Evolutionary conservation across 345 rosid genomes (phyloP), one percentile per base, ranked within the genome.

Genomic region (Ceriops decandra): DNA sequence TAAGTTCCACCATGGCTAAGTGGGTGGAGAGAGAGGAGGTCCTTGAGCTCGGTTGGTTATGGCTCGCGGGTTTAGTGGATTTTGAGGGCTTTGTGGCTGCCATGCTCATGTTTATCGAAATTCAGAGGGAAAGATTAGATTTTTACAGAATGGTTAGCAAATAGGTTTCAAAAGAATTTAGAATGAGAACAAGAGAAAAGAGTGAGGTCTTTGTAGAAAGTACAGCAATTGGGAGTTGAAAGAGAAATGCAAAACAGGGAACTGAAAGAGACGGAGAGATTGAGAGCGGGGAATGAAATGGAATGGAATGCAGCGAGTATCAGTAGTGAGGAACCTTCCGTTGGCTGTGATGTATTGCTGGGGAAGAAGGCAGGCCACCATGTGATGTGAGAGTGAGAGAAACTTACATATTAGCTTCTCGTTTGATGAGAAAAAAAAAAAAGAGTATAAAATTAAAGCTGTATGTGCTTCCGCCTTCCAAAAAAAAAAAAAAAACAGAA

Each of bases 1-100:
- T 95, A 36, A 83, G 84, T 70, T 95, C 99, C 24, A 95, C 95
- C 98, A 92, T 95, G 57, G 98, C 98, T 54, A 86, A 83, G 76
- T 92, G 97, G 17, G 96, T 77, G 53, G 97, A 80, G 64, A 88
- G 80, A 19, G 98, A 87, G 10, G 92, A 76, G 35, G 96, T 78
- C 70, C 82, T 80, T 6, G 81, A 52, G n/a, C 77, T 72, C 51
- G 73, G 83, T 67, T 67, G 81, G 52, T 52, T 72, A 33, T 68
- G 80, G 35, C 42, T 52, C 2, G 81, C 31, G 27, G 75, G 57
- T 19, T 73, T 66, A 19, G 88, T 46, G 60, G 83, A 76, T 71
- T 82, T 82, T 35, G 78, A 63, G 64, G 87, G 80, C 69, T 83
- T 83, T 71, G 85, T 68, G 52, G 83, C 74, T 46, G 76, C 83